Base-by-base conservation (phyloP, 202 grass and related monocot genomes). In the Carex sylvatica region DNA sequence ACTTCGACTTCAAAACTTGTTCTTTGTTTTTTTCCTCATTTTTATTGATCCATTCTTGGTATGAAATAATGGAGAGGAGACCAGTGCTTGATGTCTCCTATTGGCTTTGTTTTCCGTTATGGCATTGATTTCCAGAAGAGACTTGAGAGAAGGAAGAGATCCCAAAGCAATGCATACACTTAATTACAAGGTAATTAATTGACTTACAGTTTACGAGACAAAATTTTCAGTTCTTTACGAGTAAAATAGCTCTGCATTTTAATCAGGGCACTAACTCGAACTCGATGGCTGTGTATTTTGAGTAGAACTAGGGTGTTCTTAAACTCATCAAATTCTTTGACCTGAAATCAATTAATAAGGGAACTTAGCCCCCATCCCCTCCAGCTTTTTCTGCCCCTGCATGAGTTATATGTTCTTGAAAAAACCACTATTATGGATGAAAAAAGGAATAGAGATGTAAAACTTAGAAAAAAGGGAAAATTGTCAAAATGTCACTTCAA, bases 161-260 rank as follows among this genome's bases (percentile, higher is more conserved):
- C 71, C 47, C 71, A 31, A 74, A 74, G 46, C 23, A 74, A 74
- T 30, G 44, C 47, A 53, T 31, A 51, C 71, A 74, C 71, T 74
- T 31, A 33, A 33, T 74, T 31, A 54, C 71, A 54, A 74, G 24
- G 47, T 31, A 18, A 74, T 24, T 49, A 49, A 49, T 74, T 74
- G 71, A 54, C 71, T 74, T 74, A 5, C 47, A 31, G 6, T 74
- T 74, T 74, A 74, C 71, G 71, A 55, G 47, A 74, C 30, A 11
- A 16, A 65, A 15, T 4, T 31, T 31, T n/a, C 71, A 54, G 47
- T 47, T 71, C 38, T 40, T 42, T 71, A 11, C 68, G 9, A 47
- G n/a, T 24, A 71, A 71, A 47, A 24, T 71, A 14, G 1, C 28
- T 74, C 46, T 74, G 22, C 22, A 30, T 28, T 74, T 31, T 54